A percentile compares a stretch with the other conserved stretches of the same genome.
Evolutionary conservation across 108 stramenopile genomes (phyloP).

Genomic region (Fragilaria crotonensis): DNA sequence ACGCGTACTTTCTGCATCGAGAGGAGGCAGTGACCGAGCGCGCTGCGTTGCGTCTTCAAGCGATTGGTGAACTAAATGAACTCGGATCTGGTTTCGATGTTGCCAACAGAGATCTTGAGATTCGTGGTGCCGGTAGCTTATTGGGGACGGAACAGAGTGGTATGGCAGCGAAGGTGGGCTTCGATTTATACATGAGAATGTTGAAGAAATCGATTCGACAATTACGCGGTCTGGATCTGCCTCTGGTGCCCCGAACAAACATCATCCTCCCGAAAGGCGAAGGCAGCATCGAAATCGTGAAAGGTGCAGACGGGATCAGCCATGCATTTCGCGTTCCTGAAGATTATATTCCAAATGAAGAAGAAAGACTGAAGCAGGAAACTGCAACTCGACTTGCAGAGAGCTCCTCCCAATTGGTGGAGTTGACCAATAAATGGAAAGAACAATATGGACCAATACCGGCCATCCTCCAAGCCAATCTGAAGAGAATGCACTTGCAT

Average conservation of each 20-base stretch:
- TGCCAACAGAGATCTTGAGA: constrained; percentile 90
- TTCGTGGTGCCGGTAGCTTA: constrained; percentile 88
- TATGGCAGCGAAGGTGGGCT: constrained; percentile 87
- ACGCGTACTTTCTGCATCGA: constrained; percentile 80
- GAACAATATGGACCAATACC: constrained; percentile 68
- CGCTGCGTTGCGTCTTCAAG: constrained; percentile 75
- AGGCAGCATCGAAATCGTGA: constrained; percentile 53
- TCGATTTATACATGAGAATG: constrained; percentile 95
- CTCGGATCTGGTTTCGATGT: constrained; percentile 89
- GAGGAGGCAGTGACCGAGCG: constrained; percentile 62
- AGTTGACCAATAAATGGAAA: constrained; percentile 74
- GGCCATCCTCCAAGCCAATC: constrained; percentile 42
- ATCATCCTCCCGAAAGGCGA: constrained; percentile 59
- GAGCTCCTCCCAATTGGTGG: constrained; percentile 57
- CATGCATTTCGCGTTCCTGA: constrained; percentile 55
- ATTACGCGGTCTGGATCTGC: constrained; percentile 73
- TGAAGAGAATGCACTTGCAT: constrained; percentile 82
- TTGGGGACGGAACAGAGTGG: constrained; percentile 91
- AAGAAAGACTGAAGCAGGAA: constrained; percentile 47
- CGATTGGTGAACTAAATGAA: constrained; percentile 80
- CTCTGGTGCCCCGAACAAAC: constrained; percentile 67
- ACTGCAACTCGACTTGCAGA: constrained; percentile 71
- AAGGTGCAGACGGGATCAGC: constrained; percentile 8
- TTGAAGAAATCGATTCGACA: constrained; percentile 83
- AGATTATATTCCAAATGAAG: constrained; percentile 48